A percentile compares a stretch with the other conserved stretches of the same genome.
Evolutionary conservation across 495 filamentous ascomycete genomes (phyloP).

Genomic region (Schizothecium vesticola): DNA sequence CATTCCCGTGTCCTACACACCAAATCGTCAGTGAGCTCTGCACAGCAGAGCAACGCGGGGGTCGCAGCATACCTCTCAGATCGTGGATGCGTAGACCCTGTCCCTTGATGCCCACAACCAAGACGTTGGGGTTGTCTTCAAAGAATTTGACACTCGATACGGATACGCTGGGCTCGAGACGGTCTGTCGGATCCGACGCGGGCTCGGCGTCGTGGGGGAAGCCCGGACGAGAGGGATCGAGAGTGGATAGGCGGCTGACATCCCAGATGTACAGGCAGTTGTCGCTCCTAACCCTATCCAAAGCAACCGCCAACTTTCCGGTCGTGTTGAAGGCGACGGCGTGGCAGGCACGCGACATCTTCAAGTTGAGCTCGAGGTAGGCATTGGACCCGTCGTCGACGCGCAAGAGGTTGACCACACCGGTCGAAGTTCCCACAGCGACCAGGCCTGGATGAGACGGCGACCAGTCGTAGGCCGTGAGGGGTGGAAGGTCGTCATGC

Average conservation of each 20-base stretch:
- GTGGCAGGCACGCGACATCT: slow-evolving; percentile 84
- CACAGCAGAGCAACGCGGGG: background rate
- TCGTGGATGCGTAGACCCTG: slow-evolving; percentile 86
- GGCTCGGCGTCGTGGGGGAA: slow-evolving; percentile 33
- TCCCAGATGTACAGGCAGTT: slow-evolving; percentile 94
- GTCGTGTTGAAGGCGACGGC: slow-evolving; percentile 80
- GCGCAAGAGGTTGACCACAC: slow-evolving; percentile 75
- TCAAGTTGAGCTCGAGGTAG: slow-evolving; percentile 68
- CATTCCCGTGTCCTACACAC: slow-evolving; percentile 16
- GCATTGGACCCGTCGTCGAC: slow-evolving; percentile 62
- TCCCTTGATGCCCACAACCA: slow-evolving; percentile 81
- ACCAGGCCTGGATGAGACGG: slow-evolving; percentile 62
- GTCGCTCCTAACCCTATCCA: slow-evolving; percentile 90
- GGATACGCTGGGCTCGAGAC: slow-evolving; percentile 75
- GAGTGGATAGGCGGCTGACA: slow-evolving; percentile 57
- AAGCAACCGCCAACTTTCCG: slow-evolving; percentile 74
- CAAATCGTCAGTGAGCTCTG: background rate
- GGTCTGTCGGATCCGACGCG: slow-evolving; percentile 57
- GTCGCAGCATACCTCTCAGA: slow-evolving; percentile 60
- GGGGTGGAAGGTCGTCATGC: slow-evolving; percentile 73
- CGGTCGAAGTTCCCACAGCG: slow-evolving; percentile 77
- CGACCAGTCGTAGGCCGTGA: slow-evolving; percentile 96
- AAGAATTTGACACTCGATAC: slow-evolving; percentile 93
- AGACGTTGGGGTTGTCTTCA: slow-evolving; percentile 70
- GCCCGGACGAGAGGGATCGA: slow-evolving; percentile 33